Base-by-base conservation (phyloP, 2,329 filamentous ascomycete species). In the Colletotrichum sp. region DNA sequence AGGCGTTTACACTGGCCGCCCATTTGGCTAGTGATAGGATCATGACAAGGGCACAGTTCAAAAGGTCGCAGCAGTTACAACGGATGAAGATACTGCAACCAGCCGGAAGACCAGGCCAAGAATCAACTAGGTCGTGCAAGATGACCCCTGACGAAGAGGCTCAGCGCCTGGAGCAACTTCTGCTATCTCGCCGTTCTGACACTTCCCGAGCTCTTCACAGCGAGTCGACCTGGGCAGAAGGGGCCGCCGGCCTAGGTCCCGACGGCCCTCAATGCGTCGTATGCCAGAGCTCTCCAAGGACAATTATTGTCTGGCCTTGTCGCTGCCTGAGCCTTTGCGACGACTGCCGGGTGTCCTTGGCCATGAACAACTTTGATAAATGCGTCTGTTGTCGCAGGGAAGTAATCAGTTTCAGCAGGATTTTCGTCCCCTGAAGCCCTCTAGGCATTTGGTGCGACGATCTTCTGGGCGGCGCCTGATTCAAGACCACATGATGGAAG, bases 301-400 rank as follows among this genome's bases (percentile, higher is more conserved):
- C 95, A 9, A 94, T 99, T 76, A 94, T 99, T 71, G 94, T 98
- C 3, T 99, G 97, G 97, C 97, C 97, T 0, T 99, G 97, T 83
- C 94, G 97, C 4, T 99, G 97, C 83, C 89, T 99, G 74, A 96
- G 95, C 79, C 89, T 99, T 15, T 99, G 97, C 83, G 97, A 99
- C 83, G 97, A 99, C 79, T 99, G 97, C 83, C 90, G 97, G 36
- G 95, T 99, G 44, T 96, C 95, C 59, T 89, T 99, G 77, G 97
- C 97, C 5, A 96, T 98, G 92, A 98, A 98, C 83, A 99, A 99
- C 83, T 99, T 98, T 83, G 95, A 96, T 78, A 98, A 95, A 82
- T 99, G 97, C 83, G 96, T 99, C 52, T 99, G 96, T 81, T 99
- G 97, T 84, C 91, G 97, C 67, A 92, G 95, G 72, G 94, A 97